Evolutionary conservation across 257 asterid species (phyloP).

Genomic region (Solanum sparsipilum): DNA sequence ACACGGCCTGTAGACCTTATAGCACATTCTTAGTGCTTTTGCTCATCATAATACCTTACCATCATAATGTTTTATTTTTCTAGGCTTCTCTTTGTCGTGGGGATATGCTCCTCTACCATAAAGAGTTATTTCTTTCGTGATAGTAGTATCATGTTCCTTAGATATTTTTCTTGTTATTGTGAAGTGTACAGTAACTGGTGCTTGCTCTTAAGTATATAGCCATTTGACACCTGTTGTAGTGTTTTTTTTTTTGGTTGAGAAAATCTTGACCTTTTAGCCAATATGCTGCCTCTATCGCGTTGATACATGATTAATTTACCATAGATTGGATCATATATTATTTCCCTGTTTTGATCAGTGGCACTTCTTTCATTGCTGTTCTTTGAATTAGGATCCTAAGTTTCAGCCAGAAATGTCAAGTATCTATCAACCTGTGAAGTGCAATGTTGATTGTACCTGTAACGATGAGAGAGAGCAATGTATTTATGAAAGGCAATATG

Average conservation of each 20-base stretch:
- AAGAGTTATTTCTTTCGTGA: neutral
- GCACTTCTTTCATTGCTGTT: neutral
- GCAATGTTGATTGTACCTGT: conserved; percentile 72
- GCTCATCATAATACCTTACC: neutral
- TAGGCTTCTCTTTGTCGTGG: neutral
- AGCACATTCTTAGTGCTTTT: neutral
- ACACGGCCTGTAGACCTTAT: neutral
- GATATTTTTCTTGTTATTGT: neutral
- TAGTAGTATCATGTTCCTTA: neutral
- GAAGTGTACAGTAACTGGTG: neutral
- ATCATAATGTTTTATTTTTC: no score
- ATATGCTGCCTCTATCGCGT: neutral
- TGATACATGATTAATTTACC: neutral
- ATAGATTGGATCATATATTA: neutral
- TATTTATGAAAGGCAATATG: conserved; percentile 82
- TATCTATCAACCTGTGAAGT: conserved; percentile 68
- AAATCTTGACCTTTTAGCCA: neutral
- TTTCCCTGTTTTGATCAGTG: neutral
- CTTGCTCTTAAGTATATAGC: neutral
- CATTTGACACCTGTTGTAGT: neutral
- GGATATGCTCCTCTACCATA: neutral
- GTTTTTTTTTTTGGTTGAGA: neutral
- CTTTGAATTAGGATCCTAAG: conserved; percentile 59
- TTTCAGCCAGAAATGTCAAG: conserved; percentile 75
- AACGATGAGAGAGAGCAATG: conserved; percentile 63